Base-by-base conservation (phyloP, 805 yeast genomes). In the Maudiozyma turicensis region DNA sequence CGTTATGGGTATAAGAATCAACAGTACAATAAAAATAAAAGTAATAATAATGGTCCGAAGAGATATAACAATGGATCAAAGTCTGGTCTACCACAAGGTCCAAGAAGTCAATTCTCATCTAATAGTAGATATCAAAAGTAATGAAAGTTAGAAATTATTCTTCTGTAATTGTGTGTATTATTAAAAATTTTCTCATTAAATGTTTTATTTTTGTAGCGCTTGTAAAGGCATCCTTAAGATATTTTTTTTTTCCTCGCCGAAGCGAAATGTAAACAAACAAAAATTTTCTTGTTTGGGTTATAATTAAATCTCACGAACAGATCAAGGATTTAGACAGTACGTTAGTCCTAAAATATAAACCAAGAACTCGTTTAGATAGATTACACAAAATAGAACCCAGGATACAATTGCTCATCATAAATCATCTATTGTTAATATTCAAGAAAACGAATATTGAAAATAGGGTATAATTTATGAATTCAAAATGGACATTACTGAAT, bases 81-180 rank as follows among this genome's bases (percentile, higher is more conserved):
- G 15, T 52, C 51, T 8, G 43, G 38, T 3, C 40, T 60, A 6
- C 64, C 64, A 6, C 61, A 60, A 38, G 64, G 64, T 0, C 64
- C 64, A 6, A 57, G 52, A 32, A 51, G 49, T 13, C 45, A 48
- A n/a, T n/a, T 40, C 5, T 35, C 38, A 8, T 15, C 43, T 8
- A 43, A 46, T 20, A 56, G 60, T 38, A 55, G 62, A 28, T 58
- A 58, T 39, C 60, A 57, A 40, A 28, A 40, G 15, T 40, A 28
- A 28, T 11, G 3, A 20, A 20, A 20, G 26, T 20, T 20, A 20
- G 26, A 20, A 20, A 20, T 20, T 3, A 20, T 20, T 20, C 26
- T 20, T 20, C 26, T 20, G 4, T 20, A 20, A 20, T 20, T 20
- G 26, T 20, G 4, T 20, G 26, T 20, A 20, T 20, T 20, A 4